phyloP scores from a whole-genome alignment of 345 rosid species.

The Geranium brycei region DNA sequence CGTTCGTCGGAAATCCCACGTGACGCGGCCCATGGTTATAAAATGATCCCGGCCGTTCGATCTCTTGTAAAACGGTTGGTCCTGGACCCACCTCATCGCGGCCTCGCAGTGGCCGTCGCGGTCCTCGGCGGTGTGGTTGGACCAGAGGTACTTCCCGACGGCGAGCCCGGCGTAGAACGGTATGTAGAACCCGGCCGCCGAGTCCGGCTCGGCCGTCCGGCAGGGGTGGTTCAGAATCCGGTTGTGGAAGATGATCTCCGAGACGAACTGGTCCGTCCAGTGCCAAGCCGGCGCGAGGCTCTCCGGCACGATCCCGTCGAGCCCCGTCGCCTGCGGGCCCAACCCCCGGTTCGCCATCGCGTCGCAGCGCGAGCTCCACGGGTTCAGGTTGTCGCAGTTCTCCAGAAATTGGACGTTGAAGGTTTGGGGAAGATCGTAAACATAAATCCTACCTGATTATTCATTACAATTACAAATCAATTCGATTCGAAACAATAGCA shows the following conservation, averaged over 20 bases:
- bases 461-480: neutral
- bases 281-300: conserved; percentile 69
- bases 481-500: neutral
- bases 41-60: conserved; percentile 96
- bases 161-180: conserved; percentile 96
- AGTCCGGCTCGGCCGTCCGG: conserved; percentile 46
- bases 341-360: conserved; percentile 60
- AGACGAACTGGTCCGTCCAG: conserved; percentile 84
- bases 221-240: conserved; percentile 64
- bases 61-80: conserved; percentile 48
- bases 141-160: conserved; percentile 71
- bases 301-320: conserved; percentile 41
- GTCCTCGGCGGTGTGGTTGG: conserved; percentile 35
- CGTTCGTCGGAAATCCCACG: conserved; percentile 93
- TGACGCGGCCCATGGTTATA: conserved; percentile 83
- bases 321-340: conserved; percentile 42
- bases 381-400: conserved; percentile 59
- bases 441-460: conserved; percentile 30
- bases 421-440: conserved; percentile 58
- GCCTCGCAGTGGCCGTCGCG: conserved; percentile 63
- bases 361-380: conserved; percentile 86
- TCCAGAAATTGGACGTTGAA: conserved; percentile 54
- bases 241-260: conserved; percentile 73
- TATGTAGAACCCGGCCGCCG: conserved; percentile 72
- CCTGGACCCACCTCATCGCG: conserved; percentile 56